Percentiles rank a stretch among this genome's conserved stretches.
Evolutionary conservation across 108 stramenopile species (phyloP).

Genomic region (Parietichytrium sp.): DNA sequence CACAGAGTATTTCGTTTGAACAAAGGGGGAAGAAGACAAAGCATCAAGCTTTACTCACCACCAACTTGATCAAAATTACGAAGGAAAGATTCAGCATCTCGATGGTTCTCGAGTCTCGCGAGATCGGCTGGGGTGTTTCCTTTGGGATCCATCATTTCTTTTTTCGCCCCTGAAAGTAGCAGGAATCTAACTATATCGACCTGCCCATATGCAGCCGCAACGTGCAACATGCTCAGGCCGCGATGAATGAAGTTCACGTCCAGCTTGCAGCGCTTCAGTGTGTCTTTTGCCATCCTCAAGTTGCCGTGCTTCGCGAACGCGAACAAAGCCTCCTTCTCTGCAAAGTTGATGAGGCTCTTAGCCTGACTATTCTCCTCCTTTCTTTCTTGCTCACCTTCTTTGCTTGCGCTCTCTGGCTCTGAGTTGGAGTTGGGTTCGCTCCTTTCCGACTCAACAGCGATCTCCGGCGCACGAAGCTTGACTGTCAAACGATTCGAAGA

Average conservation of each 20-base stretch:
- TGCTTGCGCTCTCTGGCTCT: neutral
- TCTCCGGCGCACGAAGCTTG: too few relatives aligned
- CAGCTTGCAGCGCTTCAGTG: neutral
- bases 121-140: neutral
- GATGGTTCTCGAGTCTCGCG: neutral
- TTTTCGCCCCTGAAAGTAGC: neutral
- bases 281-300: neutral
- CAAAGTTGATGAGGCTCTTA: neutral
- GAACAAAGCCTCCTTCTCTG: neutral
- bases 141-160: neutral
- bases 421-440: too few relatives aligned
- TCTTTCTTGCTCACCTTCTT: neutral
- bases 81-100: too few relatives aligned
- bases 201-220: constrained; percentile 9
- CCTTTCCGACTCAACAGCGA: too few relatives aligned
- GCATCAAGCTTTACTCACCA: too few relatives aligned
- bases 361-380: neutral
- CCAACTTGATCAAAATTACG: too few relatives aligned
- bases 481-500: too few relatives aligned
- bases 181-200: neutral
- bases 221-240: neutral
- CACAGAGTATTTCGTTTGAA: too few relatives aligned
- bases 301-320: constrained; percentile 1
- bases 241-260: neutral
- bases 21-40: too few relatives aligned